Evolutionary conservation across 306 rosid genomes (phyloP).

Genomic region (Delonix regia): DNA sequence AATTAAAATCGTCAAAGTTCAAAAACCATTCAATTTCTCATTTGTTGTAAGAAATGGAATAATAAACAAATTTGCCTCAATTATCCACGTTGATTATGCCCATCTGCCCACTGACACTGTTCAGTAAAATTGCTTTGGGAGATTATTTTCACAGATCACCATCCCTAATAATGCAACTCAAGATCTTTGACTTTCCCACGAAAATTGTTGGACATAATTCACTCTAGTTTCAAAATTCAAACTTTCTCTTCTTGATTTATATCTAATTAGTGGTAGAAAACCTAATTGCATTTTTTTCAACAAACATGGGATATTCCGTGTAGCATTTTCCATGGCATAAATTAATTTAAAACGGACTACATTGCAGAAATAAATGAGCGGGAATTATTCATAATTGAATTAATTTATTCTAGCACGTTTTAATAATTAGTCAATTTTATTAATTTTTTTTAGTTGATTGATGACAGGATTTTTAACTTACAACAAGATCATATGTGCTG

Average conservation of each 20-base stretch:
- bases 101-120: not conserved
- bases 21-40: not conserved
- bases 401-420: too few relatives aligned
- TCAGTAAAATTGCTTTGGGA: not conserved
- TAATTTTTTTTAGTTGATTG: too few relatives aligned
- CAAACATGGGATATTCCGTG: not conserved
- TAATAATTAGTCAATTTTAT: not conserved
- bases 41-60: not conserved
- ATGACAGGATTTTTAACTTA: not conserved
- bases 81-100: not conserved
- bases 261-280: not conserved
- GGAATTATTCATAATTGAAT: not conserved
- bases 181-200: slow-evolving; percentile 15
- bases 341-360: not conserved
- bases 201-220: not conserved
- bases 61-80: not conserved
- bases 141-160: not conserved
- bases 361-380: not conserved
- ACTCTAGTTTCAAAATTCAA: slow-evolving; percentile 11
- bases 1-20: not conserved
- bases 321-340: too few relatives aligned
- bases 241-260: not conserved
- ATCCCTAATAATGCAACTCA: not conserved
- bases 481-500: too few relatives aligned
- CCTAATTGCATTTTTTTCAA: not conserved